Base-by-base conservation (phyloP, 306 rosid species). In the Cicer pinnatifidum region DNA sequence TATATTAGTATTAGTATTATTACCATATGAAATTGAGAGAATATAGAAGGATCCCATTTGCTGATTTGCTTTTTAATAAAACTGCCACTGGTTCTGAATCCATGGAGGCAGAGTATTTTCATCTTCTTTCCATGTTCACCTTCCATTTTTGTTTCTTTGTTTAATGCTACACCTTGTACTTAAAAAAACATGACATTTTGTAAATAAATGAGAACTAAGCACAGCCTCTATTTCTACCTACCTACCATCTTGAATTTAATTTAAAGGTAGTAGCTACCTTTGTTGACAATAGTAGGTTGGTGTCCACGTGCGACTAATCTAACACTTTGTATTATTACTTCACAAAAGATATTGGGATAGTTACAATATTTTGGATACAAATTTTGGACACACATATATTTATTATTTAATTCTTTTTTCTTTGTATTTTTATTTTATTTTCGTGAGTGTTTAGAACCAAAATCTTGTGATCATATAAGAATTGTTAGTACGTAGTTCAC, bases 61-160 rank as follows among this genome's bases (percentile, higher is more conserved):
- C 87, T 84, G 62, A 90, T 86, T 88, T 90, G 97, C 65, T 89
- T 90, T 40, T 83, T 81, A 11, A 93, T 58, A 72, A 92, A 90
- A 65, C 84, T 81, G 6, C 97, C 98, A 71, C 93, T 90, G 67
- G 97, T 92, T 81, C 98, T 86, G 76, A 92, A 90, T 47, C 97
- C 98, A 84, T 90, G 98, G 48, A 92, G 96, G 84, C 98, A 92
- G 0, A 92, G 87, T 40, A 90, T 81, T 85, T 86, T 92, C 82
- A 87, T 76, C 87, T 84, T 87, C 79, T 81, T 83, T 53, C 45
- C 82, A 64, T 72, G 71, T 10, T 68, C 65, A 58, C 74, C 81
- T 77, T 58, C 87, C 91, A 88, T 87, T n/a, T 66, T 52, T 53
- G 19, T 15, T 20, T 53, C 7, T 75, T 47, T 52, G 13, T 37